Evolutionary conservation across 2,329 filamentous ascomycete species (phyloP).

Genomic region (Neodidymelliopsis sp.): DNA sequence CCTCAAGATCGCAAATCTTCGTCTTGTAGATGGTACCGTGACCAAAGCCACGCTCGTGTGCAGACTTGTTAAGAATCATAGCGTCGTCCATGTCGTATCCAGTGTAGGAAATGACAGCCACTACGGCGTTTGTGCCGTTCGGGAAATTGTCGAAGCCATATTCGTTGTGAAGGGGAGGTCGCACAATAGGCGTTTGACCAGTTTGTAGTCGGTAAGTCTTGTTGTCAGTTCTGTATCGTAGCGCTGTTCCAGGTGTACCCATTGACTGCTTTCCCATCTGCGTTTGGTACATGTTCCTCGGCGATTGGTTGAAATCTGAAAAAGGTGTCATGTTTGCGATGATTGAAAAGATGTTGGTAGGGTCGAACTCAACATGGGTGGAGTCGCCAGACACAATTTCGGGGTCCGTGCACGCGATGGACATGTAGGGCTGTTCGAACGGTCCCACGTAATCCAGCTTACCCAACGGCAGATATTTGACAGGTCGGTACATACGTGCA

Average conservation of each 20-base stretch:
- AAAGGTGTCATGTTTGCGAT: conserved; percentile 99
- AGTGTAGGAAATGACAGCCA: conserved; percentile 98
- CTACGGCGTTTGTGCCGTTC: conserved; percentile 92
- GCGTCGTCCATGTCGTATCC: conserved; percentile 99
- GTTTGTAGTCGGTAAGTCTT: conserved; percentile 95
- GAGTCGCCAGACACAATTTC: conserved; percentile 89
- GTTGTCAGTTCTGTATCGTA: conserved; percentile 92
- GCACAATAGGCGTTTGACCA: conserved; percentile 92
- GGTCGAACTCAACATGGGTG: conserved; percentile 91
- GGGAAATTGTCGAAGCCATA: conserved; percentile 99
- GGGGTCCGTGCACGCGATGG: conserved; percentile 87
- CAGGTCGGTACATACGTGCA: conserved; percentile 85
- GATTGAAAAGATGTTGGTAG: conserved; percentile 96
- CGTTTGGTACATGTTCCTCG: conserved; percentile 91
- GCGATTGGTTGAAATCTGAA: conserved; percentile 98
- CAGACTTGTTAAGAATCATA: conserved; percentile 98
- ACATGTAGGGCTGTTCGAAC: conserved; percentile 98
- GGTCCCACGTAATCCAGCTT: conserved; percentile 89
- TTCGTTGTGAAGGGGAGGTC: conserved; percentile 90
- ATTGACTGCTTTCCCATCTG: conserved; percentile 97
- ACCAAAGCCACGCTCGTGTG: conserved; percentile 93
- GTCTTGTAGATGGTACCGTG: conserved; percentile 98
- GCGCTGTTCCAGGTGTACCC: conserved; percentile 89
- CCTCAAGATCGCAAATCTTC: conserved; percentile 86
- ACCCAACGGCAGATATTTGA: conserved; percentile 88